These are phyloP conservation scores for Nannizzia gypsea DNA, from an alignment of 2,329 filamentous ascomycete species.

Conservation along the genomic window DNA sequence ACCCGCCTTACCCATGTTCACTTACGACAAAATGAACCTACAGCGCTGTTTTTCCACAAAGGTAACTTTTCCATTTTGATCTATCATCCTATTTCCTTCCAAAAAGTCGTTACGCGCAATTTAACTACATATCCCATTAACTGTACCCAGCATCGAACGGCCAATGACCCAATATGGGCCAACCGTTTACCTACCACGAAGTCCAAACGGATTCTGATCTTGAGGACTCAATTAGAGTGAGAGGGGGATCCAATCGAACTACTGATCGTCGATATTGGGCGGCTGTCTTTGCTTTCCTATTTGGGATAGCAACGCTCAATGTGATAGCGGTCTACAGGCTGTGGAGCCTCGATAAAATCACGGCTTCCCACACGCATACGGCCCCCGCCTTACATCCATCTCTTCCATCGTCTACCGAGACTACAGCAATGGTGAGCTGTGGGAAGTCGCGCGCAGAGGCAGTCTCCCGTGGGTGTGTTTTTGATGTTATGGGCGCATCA, in stretches of 20 bases:
- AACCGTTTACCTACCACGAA: not conserved
- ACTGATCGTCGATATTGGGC: not conserved
- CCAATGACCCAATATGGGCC: not conserved
- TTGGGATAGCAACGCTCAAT: not conserved
- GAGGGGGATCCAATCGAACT: not conserved
- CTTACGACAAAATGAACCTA: not conserved
- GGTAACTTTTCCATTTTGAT: not conserved
- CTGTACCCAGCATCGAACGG: not conserved
- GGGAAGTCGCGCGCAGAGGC: conserved; percentile 10
- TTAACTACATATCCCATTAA: not conserved
- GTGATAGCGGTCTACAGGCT: not conserved
- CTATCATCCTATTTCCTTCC: not conserved
- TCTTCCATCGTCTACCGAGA: not conserved
- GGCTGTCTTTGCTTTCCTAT: not conserved
- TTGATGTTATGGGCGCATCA: conserved; percentile 9
- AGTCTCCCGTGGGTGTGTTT: conserved; percentile 6
- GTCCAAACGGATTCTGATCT: not conserved
- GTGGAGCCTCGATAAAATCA: not conserved
- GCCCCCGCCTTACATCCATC: not conserved
- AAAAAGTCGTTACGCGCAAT: not conserved
- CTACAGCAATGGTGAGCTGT: not conserved
- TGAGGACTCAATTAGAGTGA: not conserved
- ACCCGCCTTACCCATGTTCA: not conserved
- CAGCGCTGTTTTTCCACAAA: not conserved
- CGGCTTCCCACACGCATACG: not conserved